Evolutionary conservation across 495 filamentous ascomycete species (phyloP), one percentile per base, ranked within the genome.

Genomic region (Hyaloscypha hepaticicola): DNA sequence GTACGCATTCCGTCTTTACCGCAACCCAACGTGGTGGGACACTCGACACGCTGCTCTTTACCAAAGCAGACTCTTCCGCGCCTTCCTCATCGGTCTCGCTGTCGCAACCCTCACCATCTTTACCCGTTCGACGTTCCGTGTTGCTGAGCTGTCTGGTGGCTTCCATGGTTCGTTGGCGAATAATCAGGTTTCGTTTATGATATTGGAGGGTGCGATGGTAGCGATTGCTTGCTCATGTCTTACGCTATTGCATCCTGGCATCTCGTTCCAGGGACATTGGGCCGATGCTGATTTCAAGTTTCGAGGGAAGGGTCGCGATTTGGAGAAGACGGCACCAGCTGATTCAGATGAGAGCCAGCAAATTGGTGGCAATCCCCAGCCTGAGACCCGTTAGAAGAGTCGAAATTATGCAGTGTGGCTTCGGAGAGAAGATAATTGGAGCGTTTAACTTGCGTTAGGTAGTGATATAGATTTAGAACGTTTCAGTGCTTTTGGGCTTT

Each of bases 171-270:
- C 25, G 22, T 22, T 65, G 34, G 81, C 80, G 50, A 84, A 83
- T 69, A 68, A 83, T 53, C 72, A 87, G 70, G 65, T 75, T 34
- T 67, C 76, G 4, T 82, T 85, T 61, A 83, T 87, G 80, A 71
- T 83, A 41, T 76, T 87, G 21, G 84, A 87, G 67, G 78, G 83
- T 14, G 70, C 78, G 7, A 82, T 86, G 81, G 78, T 87, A 66
- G 69, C 75, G 16, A 68, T 84, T 60, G 82, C 83, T 1, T 70
- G 71, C 6, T 58, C 80, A 61, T 68, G 62, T 21, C 58, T 85
- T 58, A 83, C 78, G 8, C 68, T 75, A 6, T 74, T 77, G 26
- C 78, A 83, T 67, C 78, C 79, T 9, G 64, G 48, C 16, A 29
- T 57, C 8, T 12, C 53, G 28, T 57, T 29, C 28, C 26, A 57